A percentile compares a stretch with the other conserved stretches of the same genome.
Conservation (phyloP, 768 basidiomycete genomes). For the Mycena vulgaris region DNA sequence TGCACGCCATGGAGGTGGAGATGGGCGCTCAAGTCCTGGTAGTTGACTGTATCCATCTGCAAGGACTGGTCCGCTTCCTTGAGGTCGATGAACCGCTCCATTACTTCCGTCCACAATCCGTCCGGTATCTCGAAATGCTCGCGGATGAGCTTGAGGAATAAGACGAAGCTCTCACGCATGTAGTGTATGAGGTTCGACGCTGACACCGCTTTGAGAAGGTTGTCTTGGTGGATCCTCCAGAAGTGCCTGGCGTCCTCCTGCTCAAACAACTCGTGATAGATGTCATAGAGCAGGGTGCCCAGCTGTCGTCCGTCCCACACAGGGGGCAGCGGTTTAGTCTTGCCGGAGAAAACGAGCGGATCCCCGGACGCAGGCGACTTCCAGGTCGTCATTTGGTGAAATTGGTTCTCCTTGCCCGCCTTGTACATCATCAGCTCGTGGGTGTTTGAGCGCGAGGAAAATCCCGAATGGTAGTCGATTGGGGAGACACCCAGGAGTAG, state of each 20-base stretch:
- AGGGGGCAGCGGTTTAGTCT: slow-evolving; percentile 19
- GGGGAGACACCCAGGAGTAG: slow-evolving; percentile 61
- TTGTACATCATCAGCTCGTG: slow-evolving; percentile 52
- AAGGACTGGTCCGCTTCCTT: slow-evolving; percentile 40
- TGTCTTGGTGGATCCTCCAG: slow-evolving; percentile 23
- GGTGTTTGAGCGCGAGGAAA: slow-evolving; percentile 56
- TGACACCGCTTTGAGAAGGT: slow-evolving; percentile 21
- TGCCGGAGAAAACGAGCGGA: not conserved
- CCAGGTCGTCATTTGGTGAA: slow-evolving; percentile 37
- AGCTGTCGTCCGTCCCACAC: slow-evolving; percentile 47
- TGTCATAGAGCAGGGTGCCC: slow-evolving; percentile 53
- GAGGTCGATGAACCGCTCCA: slow-evolving; percentile 46
- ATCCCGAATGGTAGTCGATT: slow-evolving; percentile 56
- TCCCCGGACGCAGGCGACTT: slow-evolving; percentile 15
- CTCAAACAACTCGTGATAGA: slow-evolving; percentile 57
- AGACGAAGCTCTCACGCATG: slow-evolving; percentile 55
- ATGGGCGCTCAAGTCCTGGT: slow-evolving; percentile 57
- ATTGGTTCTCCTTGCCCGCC: not conserved
- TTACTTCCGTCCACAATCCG: slow-evolving; percentile 50
- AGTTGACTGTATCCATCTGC: slow-evolving; percentile 49
- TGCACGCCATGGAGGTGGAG: slow-evolving; percentile 52
- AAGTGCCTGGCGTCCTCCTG: slow-evolving; percentile 49
- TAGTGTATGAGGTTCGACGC: slow-evolving; percentile 51
- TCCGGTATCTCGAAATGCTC: slow-evolving; percentile 40
- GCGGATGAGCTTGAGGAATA: slow-evolving; percentile 49